These are phyloP conservation scores for Dendryphion nanum DNA, from an alignment of 2,329 filamentous ascomycete genomes.

Conservation along the genomic window DNA sequence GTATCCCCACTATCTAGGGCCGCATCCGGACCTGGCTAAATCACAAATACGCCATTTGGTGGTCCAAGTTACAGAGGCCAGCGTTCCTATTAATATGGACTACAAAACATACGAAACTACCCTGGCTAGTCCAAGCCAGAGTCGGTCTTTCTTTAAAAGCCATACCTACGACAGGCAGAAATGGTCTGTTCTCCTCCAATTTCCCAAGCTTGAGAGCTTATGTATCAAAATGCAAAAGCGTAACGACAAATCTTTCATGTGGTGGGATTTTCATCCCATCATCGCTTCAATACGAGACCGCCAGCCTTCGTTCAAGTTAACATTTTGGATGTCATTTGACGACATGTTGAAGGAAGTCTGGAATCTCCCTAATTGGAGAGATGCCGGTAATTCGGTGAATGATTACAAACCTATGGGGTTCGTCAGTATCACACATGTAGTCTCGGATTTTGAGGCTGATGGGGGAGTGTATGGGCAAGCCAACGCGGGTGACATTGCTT, in stretches of 20 bases:
- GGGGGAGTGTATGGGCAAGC: conserved; percentile 2
- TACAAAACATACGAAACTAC: conserved; percentile 1
- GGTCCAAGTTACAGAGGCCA: conserved; percentile 6
- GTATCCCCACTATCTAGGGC: neutral
- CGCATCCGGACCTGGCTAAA: conserved; percentile 39
- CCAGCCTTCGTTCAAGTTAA: conserved; percentile 5
- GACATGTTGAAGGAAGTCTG: no score
- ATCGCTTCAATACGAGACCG: conserved; percentile 9
- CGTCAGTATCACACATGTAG: conserved; percentile 8
- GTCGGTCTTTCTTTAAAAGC: neutral
- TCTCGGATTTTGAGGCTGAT: conserved; percentile 10
- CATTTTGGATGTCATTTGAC: conserved; percentile 14
- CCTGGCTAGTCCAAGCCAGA: neutral
- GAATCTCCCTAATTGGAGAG: conserved; percentile 10
- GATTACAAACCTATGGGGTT: conserved; percentile 11
- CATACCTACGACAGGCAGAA: no score
- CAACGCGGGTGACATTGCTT: conserved; percentile 3
- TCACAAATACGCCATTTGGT: conserved; percentile 10
- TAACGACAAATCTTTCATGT: conserved; percentile 3
- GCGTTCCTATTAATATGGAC: neutral
- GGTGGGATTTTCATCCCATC: conserved; percentile 13
- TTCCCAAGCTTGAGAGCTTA: conserved; percentile 11
- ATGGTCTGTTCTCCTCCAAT: conserved; percentile 10
- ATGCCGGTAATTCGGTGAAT: conserved; percentile 2
- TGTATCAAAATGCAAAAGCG: conserved; percentile 11